Evolutionary conservation across 2,329 filamentous ascomycete genomes (phyloP).

Genomic region (Cercospora brassicicola): DNA sequence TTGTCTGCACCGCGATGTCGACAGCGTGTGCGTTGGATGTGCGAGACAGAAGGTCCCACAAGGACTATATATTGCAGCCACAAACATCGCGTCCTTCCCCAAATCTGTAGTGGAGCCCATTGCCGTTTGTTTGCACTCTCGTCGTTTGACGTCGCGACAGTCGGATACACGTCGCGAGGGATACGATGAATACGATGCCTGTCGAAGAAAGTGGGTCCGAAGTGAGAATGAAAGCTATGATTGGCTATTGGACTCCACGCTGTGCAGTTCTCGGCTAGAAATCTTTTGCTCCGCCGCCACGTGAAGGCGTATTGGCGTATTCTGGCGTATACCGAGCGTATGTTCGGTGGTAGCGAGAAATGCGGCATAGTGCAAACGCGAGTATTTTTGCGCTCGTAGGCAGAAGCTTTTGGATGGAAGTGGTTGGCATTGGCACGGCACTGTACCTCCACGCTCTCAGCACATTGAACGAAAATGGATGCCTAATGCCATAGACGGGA

Average conservation of each 20-base stretch:
- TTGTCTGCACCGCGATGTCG: not conserved
- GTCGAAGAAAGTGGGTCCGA: not conserved
- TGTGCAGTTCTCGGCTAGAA: not conserved
- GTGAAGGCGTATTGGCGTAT: not conserved
- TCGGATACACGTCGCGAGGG: not conserved
- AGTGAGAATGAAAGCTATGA: not conserved
- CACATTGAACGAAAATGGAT: not conserved
- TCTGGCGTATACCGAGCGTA: not conserved
- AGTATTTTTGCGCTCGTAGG: not conserved
- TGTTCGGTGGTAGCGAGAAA: not conserved
- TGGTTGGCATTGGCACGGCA: not conserved
- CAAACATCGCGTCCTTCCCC: not conserved
- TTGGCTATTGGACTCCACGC: not conserved
- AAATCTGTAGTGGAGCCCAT: not conserved
- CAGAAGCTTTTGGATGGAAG: not conserved
- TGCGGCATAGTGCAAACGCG: not conserved
- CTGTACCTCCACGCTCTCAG: no score
- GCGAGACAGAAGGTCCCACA: not conserved
- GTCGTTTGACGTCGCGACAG: not conserved
- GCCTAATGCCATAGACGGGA: not conserved
- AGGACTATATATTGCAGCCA: not conserved
- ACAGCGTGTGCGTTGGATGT: not conserved
- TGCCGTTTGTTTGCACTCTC: not conserved
- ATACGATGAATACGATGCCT: slow-evolving; percentile 2
- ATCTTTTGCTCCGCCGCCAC: not conserved